Evolutionary conservation across 371 early-diverging fungal genomes (phyloP).

Genomic region (Blakeslea trispora): DNA sequence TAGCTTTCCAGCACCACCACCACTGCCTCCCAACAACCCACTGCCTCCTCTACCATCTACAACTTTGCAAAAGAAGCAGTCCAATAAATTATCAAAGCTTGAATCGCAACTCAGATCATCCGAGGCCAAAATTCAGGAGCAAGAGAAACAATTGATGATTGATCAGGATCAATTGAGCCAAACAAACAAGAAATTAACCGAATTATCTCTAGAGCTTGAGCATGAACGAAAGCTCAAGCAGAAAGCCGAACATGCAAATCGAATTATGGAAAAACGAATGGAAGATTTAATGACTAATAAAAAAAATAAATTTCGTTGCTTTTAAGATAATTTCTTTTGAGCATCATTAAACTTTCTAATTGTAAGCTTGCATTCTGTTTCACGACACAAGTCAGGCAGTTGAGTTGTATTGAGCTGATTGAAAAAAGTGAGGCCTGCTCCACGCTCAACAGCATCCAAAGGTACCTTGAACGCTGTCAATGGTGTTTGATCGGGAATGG

Average conservation of each 20-base stretch:
- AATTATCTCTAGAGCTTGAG: constrained; percentile 3
- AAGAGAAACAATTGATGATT: constrained; percentile 1
- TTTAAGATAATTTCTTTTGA: constrained; percentile 35
- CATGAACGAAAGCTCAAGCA: constrained; percentile 5
- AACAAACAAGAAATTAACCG: not conserved
- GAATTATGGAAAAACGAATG: constrained; percentile 13
- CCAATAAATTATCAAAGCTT: not conserved
- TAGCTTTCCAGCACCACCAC: not conserved
- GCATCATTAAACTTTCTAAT: constrained; percentile 47
- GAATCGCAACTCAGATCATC: constrained; percentile 8
- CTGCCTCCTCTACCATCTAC: not conserved
- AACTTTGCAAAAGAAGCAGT: not conserved
- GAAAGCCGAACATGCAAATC: constrained; percentile 14
- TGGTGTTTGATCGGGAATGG: constrained; percentile 66
- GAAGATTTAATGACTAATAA: constrained; percentile 14
- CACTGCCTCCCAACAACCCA: not conserved
- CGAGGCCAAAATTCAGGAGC: constrained; percentile 12
- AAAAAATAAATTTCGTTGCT: constrained; percentile 25
- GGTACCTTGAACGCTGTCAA: constrained; percentile 75
- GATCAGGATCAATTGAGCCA: not conserved
- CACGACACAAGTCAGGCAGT: constrained; percentile 47
- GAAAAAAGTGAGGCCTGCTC: constrained; percentile 80
- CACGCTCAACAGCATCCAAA: constrained; percentile 75
- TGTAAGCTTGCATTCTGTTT: constrained; percentile 51
- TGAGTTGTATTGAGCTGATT: constrained; percentile 55